Percentiles rank a stretch among this genome's conserved stretches.
phyloP scores from a whole-genome alignment of 164 flowering plant genomes.

The Hamamelis virginiana region DNA sequence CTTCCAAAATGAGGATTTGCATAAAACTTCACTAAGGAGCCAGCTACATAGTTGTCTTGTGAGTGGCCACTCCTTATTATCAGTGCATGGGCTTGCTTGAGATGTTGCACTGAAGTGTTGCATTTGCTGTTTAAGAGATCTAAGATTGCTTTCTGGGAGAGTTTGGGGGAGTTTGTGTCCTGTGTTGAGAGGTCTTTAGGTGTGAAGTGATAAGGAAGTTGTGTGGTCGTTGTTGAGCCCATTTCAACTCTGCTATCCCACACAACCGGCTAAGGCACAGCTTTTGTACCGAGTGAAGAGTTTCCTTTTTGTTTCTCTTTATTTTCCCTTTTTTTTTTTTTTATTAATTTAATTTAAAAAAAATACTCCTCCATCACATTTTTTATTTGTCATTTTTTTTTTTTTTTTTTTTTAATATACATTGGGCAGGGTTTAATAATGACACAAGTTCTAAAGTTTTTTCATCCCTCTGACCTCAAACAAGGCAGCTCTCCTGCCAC shows the following conservation, averaged over 20 bases:
- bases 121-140: slow-evolving; percentile 42
- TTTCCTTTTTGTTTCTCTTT: too few species aligned
- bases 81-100: slow-evolving; percentile 46
- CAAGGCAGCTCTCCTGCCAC: too few species aligned
- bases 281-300: too few species aligned
- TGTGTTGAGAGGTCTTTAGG: slow-evolving; percentile 9
- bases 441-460: too few species aligned
- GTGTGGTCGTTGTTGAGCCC: slow-evolving; percentile 25
- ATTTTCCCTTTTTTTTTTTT: too few species aligned
- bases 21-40: slow-evolving; percentile 44
- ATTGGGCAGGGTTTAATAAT: too few species aligned
- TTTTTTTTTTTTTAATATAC: too few species aligned
- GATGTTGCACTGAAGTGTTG: slow-evolving; percentile 36
- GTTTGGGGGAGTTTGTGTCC: slow-evolving; percentile 14
- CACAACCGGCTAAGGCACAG: not conserved
- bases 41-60: slow-evolving; percentile 46
- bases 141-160: slow-evolving; percentile 38
- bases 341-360: too few species aligned
- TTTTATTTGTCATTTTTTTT: too few species aligned
- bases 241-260: slow-evolving; percentile 13
- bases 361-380: too few species aligned
- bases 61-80: slow-evolving; percentile 32
- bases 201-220: slow-evolving; percentile 18
- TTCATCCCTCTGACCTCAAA: too few species aligned
- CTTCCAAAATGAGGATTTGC: slow-evolving; percentile 27